phyloP scores from a whole-genome alignment of 2,329 filamentous ascomycete species.

The Dothiorella sarmentorum region DNA sequence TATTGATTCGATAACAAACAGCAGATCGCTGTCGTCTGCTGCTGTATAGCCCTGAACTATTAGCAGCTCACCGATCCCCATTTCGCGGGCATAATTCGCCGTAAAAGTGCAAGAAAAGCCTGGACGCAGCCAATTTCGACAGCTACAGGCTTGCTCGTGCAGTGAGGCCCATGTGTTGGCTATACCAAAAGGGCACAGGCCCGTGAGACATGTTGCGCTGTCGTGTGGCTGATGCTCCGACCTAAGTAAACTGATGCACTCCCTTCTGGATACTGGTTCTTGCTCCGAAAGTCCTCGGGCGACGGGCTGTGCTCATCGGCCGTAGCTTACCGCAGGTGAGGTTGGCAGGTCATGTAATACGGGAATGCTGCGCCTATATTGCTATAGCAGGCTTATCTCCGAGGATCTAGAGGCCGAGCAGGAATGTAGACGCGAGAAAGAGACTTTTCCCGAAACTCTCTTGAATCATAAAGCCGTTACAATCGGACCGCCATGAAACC shows the following conservation, averaged over 20 bases:
- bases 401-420: neutral
- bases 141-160: neutral
- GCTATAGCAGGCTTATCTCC: constrained; percentile 5
- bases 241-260: no score
- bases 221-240: constrained; percentile 3
- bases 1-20: neutral
- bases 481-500: neutral
- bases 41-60: neutral
- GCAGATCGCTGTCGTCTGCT: neutral
- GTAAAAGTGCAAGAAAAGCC: no score
- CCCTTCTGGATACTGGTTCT: no score
- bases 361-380: constrained; percentile 8
- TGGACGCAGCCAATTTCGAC: neutral
- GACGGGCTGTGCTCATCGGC: neutral
- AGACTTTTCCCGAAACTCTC: neutral
- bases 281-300: neutral
- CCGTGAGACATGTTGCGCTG: constrained; percentile 2
- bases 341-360: constrained; percentile 9
- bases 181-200: constrained; percentile 2
- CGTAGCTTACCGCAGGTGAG: neutral
- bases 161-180: neutral
- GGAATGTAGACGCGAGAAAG: neutral
- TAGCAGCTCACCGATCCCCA: no score
- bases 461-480: constrained; percentile 2
- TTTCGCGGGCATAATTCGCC: no score